Conservation (phyloP, 768 basidiomycete genomes). For the Boletales sp. region DNA sequence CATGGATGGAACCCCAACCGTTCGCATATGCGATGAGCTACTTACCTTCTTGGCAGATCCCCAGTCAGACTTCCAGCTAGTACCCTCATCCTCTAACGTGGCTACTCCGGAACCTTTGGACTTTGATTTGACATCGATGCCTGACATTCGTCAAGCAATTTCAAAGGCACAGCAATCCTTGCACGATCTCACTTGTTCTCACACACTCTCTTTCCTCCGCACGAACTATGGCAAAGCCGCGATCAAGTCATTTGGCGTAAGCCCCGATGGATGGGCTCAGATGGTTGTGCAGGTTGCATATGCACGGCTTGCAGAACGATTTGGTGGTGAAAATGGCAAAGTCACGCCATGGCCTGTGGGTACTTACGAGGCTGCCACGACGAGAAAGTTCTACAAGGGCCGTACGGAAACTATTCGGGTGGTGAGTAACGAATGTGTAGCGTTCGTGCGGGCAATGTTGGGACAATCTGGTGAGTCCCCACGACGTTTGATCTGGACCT, state of each 20-base stretch:
- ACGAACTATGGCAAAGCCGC: slow-evolving; percentile 81
- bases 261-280: slow-evolving; percentile 94
- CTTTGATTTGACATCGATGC: slow-evolving; percentile 52
- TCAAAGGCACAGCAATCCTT: slow-evolving; percentile 52
- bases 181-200: slow-evolving; percentile 54
- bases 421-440: slow-evolving; percentile 71
- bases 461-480: slow-evolving; percentile 35
- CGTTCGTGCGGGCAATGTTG: slow-evolving; percentile 76
- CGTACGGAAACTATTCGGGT: slow-evolving; percentile 93
- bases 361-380: slow-evolving; percentile 93
- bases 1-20: slow-evolving; percentile 87
- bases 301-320: slow-evolving; percentile 53
- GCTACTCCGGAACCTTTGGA: slow-evolving; percentile 51
- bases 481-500: too few relatives aligned
- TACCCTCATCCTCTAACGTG: slow-evolving; percentile 14
- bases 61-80: slow-evolving; percentile 59
- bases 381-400: slow-evolving; percentile 84
- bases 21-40: slow-evolving; percentile 66
- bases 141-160: slow-evolving; percentile 43
- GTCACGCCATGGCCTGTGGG: slow-evolving; percentile 52
- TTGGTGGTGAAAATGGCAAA: slow-evolving; percentile 15
- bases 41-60: slow-evolving; percentile 56
- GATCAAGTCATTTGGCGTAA: slow-evolving; percentile 85
- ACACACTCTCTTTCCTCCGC: slow-evolving; percentile 57
- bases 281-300: slow-evolving; percentile 91